Conservation (phyloP, 441 rosid genomes). For the Eruca vesicaria region DNA sequence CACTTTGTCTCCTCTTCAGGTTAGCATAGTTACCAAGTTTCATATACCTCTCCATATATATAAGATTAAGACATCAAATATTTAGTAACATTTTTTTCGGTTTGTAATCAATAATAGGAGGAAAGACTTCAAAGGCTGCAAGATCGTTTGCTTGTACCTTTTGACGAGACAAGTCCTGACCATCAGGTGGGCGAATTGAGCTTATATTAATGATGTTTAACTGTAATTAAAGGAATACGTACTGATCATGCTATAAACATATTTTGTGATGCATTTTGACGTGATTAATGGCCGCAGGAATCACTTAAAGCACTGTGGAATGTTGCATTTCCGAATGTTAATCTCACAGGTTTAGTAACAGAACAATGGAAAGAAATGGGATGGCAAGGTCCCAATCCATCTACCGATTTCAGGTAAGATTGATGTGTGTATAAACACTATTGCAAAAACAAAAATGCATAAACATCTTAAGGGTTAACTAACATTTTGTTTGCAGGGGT, state of each 20-base stretch:
- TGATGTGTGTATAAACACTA: neutral
- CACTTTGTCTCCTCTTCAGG: conserved; percentile 71
- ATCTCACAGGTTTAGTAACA: conserved; percentile 64
- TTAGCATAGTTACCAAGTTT: conserved; percentile 27
- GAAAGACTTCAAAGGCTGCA: conserved; percentile 75
- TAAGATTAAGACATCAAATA: neutral
- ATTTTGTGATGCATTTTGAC: neutral
- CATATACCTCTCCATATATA: neutral
- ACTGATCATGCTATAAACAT: neutral
- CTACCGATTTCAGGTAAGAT: conserved; percentile 88
- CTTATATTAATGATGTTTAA: conserved; percentile 1
- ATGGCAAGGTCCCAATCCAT: conserved; percentile 98
- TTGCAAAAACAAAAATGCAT: neutral
- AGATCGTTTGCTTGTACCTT: conserved; percentile 69
- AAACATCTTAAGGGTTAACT: neutral
- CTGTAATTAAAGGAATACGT: neutral
- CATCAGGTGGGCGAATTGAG: conserved; percentile 62
- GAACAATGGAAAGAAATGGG: conserved; percentile 99
- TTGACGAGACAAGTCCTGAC: conserved; percentile 78
- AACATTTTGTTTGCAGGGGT: conserved; percentile 52
- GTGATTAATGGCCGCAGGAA: conserved; percentile 47
- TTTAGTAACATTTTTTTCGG: neutral
- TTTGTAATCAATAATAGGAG: conserved; percentile 42
- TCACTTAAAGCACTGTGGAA: conserved; percentile 82
- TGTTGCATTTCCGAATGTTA: conserved; percentile 66